These are phyloP conservation scores for Diaporthe citriasiana DNA, from an alignment of 2,329 filamentous ascomycete genomes.

Conservation along the genomic window DNA sequence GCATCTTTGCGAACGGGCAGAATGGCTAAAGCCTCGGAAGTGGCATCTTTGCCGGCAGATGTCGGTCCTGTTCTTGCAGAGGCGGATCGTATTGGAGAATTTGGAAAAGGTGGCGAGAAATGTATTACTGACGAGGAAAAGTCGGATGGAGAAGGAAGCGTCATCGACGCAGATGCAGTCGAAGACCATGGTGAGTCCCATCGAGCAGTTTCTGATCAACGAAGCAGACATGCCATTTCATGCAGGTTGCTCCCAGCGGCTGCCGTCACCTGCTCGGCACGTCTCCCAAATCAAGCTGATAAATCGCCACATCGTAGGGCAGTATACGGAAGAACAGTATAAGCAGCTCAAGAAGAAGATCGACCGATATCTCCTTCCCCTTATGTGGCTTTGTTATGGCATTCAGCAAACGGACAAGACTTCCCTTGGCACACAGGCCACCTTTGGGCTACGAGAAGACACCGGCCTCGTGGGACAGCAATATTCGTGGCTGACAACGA, in stretches of 20 bases:
- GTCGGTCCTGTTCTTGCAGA: constrained; percentile 25
- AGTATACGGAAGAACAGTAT: constrained; percentile 56
- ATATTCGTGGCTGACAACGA: constrained; percentile 51
- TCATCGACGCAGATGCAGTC: background rate
- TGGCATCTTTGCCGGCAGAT: constrained; percentile 20
- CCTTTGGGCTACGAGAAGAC: constrained; percentile 53
- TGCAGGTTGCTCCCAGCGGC: background rate
- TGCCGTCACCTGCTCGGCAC: background rate
- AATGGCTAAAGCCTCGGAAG: constrained; percentile 36
- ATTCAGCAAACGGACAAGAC: constrained; percentile 65
- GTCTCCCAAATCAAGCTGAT: background rate
- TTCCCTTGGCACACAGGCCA: constrained; percentile 55
- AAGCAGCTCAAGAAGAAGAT: constrained; percentile 57
- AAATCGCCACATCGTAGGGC: background rate
- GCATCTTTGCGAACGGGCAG: background rate
- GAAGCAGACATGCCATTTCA: background rate
- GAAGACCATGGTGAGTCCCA: constrained; percentile 15
- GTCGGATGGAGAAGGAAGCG: constrained; percentile 16
- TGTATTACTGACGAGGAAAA: constrained; percentile 27
- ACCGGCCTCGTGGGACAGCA: constrained; percentile 47
- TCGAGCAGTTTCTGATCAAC: too few relatives aligned
- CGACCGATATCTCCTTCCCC: constrained; percentile 60
- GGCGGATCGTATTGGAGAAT: background rate
- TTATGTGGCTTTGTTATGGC: constrained; percentile 65
- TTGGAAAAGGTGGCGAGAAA: background rate